Conservation (phyloP, 2,329 filamentous ascomycete genomes). For the Alternaria dauci region DNA sequence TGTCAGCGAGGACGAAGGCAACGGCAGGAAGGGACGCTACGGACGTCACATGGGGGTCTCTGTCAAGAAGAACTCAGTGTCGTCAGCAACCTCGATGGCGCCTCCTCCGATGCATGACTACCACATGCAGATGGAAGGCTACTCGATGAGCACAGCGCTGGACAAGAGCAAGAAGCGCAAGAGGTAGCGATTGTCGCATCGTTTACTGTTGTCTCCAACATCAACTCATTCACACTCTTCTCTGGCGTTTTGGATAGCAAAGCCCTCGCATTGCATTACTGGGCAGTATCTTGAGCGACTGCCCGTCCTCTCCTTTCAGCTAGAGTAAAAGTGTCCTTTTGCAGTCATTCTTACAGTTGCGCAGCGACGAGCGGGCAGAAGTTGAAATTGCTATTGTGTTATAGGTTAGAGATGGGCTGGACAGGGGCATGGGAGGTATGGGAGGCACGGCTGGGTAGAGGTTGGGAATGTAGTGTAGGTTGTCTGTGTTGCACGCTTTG, state of each 20-base stretch:
- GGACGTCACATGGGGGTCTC: slow-evolving; percentile 73
- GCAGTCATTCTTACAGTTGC: slow-evolving; percentile 9
- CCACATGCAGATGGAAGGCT: slow-evolving; percentile 30
- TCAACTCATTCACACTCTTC: slow-evolving; percentile 4
- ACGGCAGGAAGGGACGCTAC: slow-evolving; percentile 94
- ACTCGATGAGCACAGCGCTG: slow-evolving; percentile 30
- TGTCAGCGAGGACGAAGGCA: slow-evolving; percentile 96
- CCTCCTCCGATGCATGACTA: slow-evolving; percentile 47
- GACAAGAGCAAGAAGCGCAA: slow-evolving; percentile 77
- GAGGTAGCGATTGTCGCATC: slow-evolving; percentile 54
- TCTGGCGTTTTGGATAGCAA: slow-evolving; percentile 27
- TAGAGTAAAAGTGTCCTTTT: slow-evolving; percentile 18
- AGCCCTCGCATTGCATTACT: slow-evolving; percentile 13
- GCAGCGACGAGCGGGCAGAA: slow-evolving; percentile 7
- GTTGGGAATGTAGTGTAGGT: slow-evolving; percentile 11
- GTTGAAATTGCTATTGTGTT: slow-evolving; percentile 26
- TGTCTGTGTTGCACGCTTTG: slow-evolving; percentile 20
- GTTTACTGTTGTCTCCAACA: slow-evolving; percentile 9
- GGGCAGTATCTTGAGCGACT: slow-evolving; percentile 10
- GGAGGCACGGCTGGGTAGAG: slow-evolving; percentile 18
- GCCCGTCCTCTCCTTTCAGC: slow-evolving; percentile 20
- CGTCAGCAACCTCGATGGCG: slow-evolving; percentile 45
- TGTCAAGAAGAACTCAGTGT: slow-evolving; percentile 62
- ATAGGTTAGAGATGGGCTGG: slow-evolving; percentile 17
- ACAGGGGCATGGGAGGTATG: slow-evolving; percentile 12